A percentile compares a stretch with the other conserved stretches of the same genome.
Conservation (phyloP, 495 filamentous ascomycete species). For the Corynascus novoguineensis region DNA sequence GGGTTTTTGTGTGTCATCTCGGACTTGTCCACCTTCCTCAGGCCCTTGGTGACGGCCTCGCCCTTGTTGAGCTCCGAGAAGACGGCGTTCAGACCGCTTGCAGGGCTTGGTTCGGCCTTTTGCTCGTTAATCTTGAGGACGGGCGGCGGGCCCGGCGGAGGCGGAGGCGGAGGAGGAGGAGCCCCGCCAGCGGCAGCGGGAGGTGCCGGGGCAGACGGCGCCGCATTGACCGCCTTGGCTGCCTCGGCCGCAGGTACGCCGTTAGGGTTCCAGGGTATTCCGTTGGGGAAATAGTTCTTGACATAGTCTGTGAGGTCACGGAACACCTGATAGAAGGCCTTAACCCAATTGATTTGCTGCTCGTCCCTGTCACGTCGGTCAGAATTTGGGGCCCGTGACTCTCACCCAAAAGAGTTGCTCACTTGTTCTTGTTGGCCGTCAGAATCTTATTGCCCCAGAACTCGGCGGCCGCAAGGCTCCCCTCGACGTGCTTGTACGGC, state of each 20-base stretch:
- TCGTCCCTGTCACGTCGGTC: conserved; percentile 50
- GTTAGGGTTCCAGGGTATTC: conserved; percentile 82
- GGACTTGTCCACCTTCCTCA: conserved; percentile 88
- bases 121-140: conserved; percentile 45
- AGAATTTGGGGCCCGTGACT: background rate
- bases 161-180: conserved; percentile 69
- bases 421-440: conserved; percentile 88
- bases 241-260: conserved; percentile 70
- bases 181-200: conserved; percentile 43
- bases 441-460: conserved; percentile 90
- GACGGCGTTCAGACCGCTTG: conserved; percentile 68
- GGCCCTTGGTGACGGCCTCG: conserved; percentile 72
- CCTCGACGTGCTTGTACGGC: conserved; percentile 74
- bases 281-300: conserved; percentile 69
- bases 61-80: conserved; percentile 90
- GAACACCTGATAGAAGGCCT: conserved; percentile 82
- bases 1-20: conserved; percentile 99
- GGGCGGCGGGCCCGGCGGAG: conserved; percentile 57
- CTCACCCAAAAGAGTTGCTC: conserved; percentile 22
- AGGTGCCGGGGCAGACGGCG: conserved; percentile 29
- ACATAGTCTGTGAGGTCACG: conserved; percentile 73
- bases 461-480: conserved; percentile 71
- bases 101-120: conserved; percentile 24
- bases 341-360: conserved; percentile 77
- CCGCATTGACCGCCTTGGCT: conserved; percentile 42